Percentiles rank a stretch among this genome's conserved stretches.
Conservation (phyloP, 106 monocot species). For the Dendrobium catenatum region DNA sequence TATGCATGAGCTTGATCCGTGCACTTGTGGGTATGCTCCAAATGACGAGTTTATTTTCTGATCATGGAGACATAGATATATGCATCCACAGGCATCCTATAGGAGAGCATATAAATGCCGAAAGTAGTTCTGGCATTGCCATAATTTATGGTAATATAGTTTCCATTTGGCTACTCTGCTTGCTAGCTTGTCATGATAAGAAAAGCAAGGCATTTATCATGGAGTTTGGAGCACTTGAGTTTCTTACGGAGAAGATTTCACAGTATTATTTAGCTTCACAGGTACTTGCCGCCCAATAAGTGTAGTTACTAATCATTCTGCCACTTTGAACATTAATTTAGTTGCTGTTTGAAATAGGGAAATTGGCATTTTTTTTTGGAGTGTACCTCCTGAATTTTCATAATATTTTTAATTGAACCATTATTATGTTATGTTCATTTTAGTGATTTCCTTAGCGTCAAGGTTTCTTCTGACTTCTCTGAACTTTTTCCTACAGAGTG, state of each 20-base stretch:
- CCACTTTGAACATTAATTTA: not conserved
- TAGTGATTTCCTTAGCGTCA: not conserved
- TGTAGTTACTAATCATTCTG: not conserved
- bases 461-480: not conserved
- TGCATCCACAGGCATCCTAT: slow-evolving; percentile 39
- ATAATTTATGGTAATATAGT: slow-evolving; percentile 59
- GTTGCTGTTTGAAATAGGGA: not conserved
- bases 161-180: slow-evolving; percentile 71
- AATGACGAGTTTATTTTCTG: slow-evolving; percentile 21
- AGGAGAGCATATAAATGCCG: slow-evolving; percentile 26
- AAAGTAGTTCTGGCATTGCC: slow-evolving; percentile 35
- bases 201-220: slow-evolving; percentile 44
- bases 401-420: not conserved
- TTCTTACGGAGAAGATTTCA: slow-evolving; percentile 73
- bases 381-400: not conserved
- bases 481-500: slow-evolving; percentile 37
- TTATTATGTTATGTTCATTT: not conserved
- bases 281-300: slow-evolving; percentile 27
- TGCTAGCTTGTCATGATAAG: slow-evolving; percentile 65
- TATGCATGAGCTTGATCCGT: slow-evolving; percentile 52
- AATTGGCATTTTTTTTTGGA: not conserved
- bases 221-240: slow-evolving; percentile 73
- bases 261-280: slow-evolving; percentile 54
- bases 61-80: slow-evolving; percentile 39
- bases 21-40: slow-evolving; percentile 68